Percentiles rank a stretch among this genome's conserved stretches.
Evolutionary conservation across 306 rosid species (phyloP).

Genomic region (peach (Prunus persica)): Prunus_persica_NCBIv2 NC_034012.1:13499001-13499500

Average conservation of each 20-base stretch:
- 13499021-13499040: background rate
- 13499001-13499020: background rate
- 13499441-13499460: background rate
- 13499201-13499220: conserved; percentile 80
- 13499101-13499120: background rate
- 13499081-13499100: background rate
- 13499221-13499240: conserved; percentile 97
- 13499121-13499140: background rate
- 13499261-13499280: conserved; percentile 50
- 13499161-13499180: conserved; percentile 92
- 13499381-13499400: conserved; percentile 98
- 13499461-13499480: conserved; percentile 2
- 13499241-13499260: conserved; percentile 93
- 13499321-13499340: conserved; percentile 9
- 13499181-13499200: conserved; percentile 70
- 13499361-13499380: conserved; percentile 79
- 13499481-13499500: conserved; percentile 8
- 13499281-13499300: conserved; percentile 4
- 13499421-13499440: conserved; percentile 34
- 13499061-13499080: background rate
- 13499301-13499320: conserved; percentile 12
- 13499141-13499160: conserved; percentile 23
- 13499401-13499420: conserved; percentile 96
- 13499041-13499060: background rate
- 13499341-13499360: background rate